Evolutionary conservation across 768 basidiomycete genomes (phyloP), one percentile per base, ranked within the genome.

Genomic region (Lactarius vividus): DNA sequence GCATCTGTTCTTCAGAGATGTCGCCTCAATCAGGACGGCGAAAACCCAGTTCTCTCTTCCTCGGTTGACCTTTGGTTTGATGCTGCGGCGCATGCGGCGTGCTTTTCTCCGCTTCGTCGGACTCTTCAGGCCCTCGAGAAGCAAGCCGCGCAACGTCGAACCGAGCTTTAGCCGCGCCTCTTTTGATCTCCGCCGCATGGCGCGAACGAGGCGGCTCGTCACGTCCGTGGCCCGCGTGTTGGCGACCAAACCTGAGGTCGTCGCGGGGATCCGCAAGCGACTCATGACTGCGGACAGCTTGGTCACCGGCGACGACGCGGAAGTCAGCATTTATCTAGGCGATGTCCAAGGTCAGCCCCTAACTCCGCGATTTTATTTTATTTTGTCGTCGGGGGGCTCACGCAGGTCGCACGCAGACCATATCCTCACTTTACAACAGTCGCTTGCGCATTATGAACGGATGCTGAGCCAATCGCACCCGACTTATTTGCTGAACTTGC

Each of bases 381-480:
- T 35, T 6, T 35, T 1, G 9, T 35, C 33, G 15, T 20, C 6
- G 35, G 33, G 35, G 31, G 15, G 4, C 29, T 59, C 33, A 13
- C 26, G 26, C 11, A 44, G 70, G 64, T 63, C 42, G 67, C 6
- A 2, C 49, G 20, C 57, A 95, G 95, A 98, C 76, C 96, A 98
- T 74, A 94, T 97, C 70, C 75, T 95, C 28, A 87, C 92, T 3
- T 79, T 98, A 63, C 92, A 96, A 72, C 89, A 92, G 71, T 85
- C 91, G 1, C 82, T 98, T 63, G 82, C 79, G 13, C 90, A 96
- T 75, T 93, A 92, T 76, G 94, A 98, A 73, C 88, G 89, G 35
- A 89, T 94, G 77, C 81, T 98, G 57, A 88, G 88, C 68, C 88
- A 96, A 70, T 90, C 91, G 20, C 92, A 96, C 71, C 93, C 93